Evolutionary conservation across 257 asterid genomes (phyloP).

Genomic region (Fraxinus cuspidata): DNA sequence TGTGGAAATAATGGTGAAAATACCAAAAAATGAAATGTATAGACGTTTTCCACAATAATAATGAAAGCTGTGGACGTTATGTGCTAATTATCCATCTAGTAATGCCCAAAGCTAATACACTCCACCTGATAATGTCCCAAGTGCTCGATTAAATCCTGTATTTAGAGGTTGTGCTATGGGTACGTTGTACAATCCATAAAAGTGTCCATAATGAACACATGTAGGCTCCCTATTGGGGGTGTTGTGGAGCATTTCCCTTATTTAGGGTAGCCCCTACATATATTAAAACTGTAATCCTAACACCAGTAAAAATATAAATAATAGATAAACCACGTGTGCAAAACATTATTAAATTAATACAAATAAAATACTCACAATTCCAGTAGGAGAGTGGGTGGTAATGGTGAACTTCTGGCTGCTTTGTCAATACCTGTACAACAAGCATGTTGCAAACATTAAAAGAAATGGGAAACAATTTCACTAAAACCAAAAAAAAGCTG

Average conservation of each 20-base stretch:
- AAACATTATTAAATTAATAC: neutral
- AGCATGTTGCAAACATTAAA: slow-evolving; percentile 44
- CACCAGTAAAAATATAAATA: neutral
- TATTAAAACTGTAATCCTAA: slow-evolving; percentile 15
- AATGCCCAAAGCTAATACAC: slow-evolving; percentile 72
- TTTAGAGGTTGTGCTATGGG: no score
- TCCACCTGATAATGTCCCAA: slow-evolving; percentile 88
- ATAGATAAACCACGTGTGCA: slow-evolving; percentile 19
- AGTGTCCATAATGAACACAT: no score
- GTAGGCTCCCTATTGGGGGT: no score
- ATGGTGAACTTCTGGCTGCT: slow-evolving; percentile 79
- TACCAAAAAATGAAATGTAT: no score
- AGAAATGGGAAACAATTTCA: slow-evolving; percentile 3
- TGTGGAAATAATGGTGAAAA: no score
- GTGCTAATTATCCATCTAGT: no score
- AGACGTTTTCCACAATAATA: no score
- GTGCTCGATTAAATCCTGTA: slow-evolving; percentile 87
- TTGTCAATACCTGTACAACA: slow-evolving; percentile 75
- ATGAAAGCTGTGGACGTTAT: no score
- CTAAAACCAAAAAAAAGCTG: neutral
- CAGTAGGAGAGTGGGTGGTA: slow-evolving; percentile 83
- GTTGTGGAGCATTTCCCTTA: no score
- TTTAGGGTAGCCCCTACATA: no score
- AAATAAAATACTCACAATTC: slow-evolving; percentile 63
- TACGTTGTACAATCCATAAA: no score